A percentile compares a stretch with the other conserved stretches of the same genome.
Evolutionary conservation across 169 alveolate genomes (phyloP).

Genomic region (Cryptosporidium parvum): DNA sequence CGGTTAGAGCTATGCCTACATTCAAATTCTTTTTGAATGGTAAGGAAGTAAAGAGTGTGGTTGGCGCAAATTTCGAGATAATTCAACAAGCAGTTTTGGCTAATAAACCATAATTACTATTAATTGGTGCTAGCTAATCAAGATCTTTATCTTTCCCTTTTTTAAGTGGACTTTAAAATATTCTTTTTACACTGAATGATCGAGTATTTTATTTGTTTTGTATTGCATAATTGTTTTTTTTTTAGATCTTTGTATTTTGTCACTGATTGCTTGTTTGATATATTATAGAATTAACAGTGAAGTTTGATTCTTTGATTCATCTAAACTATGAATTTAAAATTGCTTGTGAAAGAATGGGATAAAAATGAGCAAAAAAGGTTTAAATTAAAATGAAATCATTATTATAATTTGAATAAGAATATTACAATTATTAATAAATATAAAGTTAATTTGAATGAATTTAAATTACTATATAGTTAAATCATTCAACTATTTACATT

Average conservation of each 20-base stretch:
- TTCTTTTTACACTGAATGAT: no score
- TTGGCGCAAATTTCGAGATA: conserved; percentile 78
- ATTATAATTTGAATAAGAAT: background rate
- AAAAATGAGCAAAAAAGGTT: no score
- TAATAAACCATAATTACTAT: conserved; percentile 22
- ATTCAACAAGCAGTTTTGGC: conserved; percentile 63
- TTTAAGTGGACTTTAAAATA: no score
- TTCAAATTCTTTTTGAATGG: conserved; percentile 75
- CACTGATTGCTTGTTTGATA: no score
- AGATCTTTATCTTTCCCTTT: background rate
- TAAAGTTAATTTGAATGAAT: background rate
- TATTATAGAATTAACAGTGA: no score
- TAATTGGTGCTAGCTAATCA: background rate
- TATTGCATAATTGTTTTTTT: background rate
- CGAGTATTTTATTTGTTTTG: background rate
- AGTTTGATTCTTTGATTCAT: no score
- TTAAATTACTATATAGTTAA: background rate
- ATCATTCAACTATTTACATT: conserved; percentile 75
- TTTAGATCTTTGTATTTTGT: no score
- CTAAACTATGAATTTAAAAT: no score
- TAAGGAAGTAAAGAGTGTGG: conserved; percentile 75
- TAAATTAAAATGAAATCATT: no score
- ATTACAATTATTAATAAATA: background rate
- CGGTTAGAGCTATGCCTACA: conserved; percentile 79
- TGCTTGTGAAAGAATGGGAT: no score